A percentile compares a stretch with the other conserved stretches of the same genome.
phyloP scores from a whole-genome alignment of 2,329 filamentous ascomycete genomes.

The Samsoniella hepiali region DNA sequence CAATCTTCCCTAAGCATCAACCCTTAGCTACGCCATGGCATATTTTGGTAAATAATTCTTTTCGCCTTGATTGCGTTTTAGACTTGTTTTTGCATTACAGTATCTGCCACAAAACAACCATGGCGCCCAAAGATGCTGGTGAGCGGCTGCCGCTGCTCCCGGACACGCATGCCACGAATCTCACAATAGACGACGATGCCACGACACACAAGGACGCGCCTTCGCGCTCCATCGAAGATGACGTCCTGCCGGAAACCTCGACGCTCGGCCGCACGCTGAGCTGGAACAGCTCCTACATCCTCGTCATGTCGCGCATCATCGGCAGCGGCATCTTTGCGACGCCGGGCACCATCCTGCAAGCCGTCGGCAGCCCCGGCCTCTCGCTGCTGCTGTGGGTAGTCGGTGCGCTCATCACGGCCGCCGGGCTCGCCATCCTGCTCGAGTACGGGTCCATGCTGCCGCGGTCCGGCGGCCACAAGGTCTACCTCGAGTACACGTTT shows the following conservation, averaged over 20 bases:
- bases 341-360: conserved; percentile 62
- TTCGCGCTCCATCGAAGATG: conserved; percentile 46
- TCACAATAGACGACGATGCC: not conserved
- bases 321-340: conserved; percentile 72
- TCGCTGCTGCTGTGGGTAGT: conserved; percentile 61
- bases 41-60: too few species aligned
- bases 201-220: conserved; percentile 17
- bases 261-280: conserved; percentile 56
- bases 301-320: conserved; percentile 66
- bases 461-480: conserved; percentile 64
- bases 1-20: not conserved
- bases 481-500: conserved; percentile 69
- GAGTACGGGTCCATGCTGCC: conserved; percentile 72
- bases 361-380: conserved; percentile 64
- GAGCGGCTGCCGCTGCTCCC: conserved; percentile 14
- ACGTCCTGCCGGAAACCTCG: conserved; percentile 57
- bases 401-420: conserved; percentile 59
- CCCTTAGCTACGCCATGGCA: not conserved
- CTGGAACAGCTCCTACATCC: conserved; percentile 63
- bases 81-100: too few species aligned
- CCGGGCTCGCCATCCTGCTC: conserved; percentile 58
- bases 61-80: not conserved
- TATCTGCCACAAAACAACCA: not conserved
- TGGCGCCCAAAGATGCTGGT: not conserved
- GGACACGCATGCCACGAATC: not conserved